Evolutionary conservation across 306 rosid species (phyloP).

Genomic region (Mimosa pudica): DNA sequence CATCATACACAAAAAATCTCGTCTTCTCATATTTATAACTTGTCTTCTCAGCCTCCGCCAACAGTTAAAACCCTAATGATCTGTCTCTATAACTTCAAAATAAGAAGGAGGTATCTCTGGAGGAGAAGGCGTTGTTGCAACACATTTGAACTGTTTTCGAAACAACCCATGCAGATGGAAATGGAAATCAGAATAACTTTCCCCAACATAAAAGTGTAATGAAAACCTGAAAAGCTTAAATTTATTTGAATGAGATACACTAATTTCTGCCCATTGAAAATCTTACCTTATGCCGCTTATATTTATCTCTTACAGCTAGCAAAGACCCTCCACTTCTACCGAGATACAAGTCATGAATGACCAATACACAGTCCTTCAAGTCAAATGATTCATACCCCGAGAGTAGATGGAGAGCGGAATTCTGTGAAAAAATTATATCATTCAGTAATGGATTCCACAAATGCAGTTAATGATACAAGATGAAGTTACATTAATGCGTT

Average conservation of each 20-base stretch:
- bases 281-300: slow-evolving; percentile 81
- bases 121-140: slow-evolving; percentile 76
- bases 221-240: background rate
- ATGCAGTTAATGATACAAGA: background rate
- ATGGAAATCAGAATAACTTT: slow-evolving; percentile 24
- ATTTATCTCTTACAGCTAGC: slow-evolving; percentile 73
- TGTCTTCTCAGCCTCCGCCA: slow-evolving; percentile 14
- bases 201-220: slow-evolving; percentile 9
- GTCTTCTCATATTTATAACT: background rate
- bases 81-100: slow-evolving; percentile 52
- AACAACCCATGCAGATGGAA: slow-evolving; percentile 17
- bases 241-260: no score
- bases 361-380: slow-evolving; percentile 60
- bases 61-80: slow-evolving; percentile 33
- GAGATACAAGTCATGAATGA: slow-evolving; percentile 73
- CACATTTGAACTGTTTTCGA: slow-evolving; percentile 73
- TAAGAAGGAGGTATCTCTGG: slow-evolving; percentile 70
- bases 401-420: slow-evolving; percentile 45
- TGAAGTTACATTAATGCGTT: background rate
- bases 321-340: slow-evolving; percentile 69
- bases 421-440: slow-evolving; percentile 44
- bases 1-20: slow-evolving; percentile 10
- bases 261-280: background rate
- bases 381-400: slow-evolving; percentile 66
- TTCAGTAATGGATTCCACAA: slow-evolving; percentile 19